Base-by-base conservation (phyloP, 2,329 filamentous ascomycete genomes). In the Diaporthe sp. region DNA sequence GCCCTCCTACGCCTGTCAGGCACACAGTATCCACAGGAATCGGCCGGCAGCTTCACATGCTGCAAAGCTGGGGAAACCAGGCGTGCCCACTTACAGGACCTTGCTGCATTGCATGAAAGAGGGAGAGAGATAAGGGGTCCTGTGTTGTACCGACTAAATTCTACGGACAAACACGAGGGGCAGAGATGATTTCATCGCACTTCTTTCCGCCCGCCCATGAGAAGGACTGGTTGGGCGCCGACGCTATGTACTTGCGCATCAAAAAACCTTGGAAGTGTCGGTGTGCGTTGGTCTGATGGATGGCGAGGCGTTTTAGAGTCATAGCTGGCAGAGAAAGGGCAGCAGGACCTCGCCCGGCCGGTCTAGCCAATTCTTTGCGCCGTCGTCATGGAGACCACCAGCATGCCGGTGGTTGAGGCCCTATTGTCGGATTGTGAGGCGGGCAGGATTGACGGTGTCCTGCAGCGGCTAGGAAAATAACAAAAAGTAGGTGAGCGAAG, bases 71-170 rank as follows among this genome's bases (percentile, higher is more conserved):
- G 47, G 60, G 53, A n/a, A 31, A 31, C 28, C 44, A 34, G 31
- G 31, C 31, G 55, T 28, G 70, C n/a, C 55, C 58, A 73, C 61
- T 65, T 65, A 44, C 71, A 65, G 55, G n/a, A 31, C 47, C 71
- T 65, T 65, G 71, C 71, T 73, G 71, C 71, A 63, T 73, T 73
- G 71, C 71, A 73, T 73, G 44, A 51, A 42, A 53, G 28, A 61
- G 44, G 31, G 37, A 47, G 37, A 55, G 42, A 65, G 42, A 63
- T 63, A 53, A 60, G 44, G 44, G 44, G 31, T 53, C 49, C 70
- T 28, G 42, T 31, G 34, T 10, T 39, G 65, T 22, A 55, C 34
- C 49, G 15, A 42, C 39, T 57, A 31, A n/a, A 6, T 34, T 65
- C 10, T n/a, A 25, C 60, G 44, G 44, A 39, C 71, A 65, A 73